phyloP scores from a whole-genome alignment of 1,284 basidiomycete genomes.

The Sporisorium exsertum region DNA sequence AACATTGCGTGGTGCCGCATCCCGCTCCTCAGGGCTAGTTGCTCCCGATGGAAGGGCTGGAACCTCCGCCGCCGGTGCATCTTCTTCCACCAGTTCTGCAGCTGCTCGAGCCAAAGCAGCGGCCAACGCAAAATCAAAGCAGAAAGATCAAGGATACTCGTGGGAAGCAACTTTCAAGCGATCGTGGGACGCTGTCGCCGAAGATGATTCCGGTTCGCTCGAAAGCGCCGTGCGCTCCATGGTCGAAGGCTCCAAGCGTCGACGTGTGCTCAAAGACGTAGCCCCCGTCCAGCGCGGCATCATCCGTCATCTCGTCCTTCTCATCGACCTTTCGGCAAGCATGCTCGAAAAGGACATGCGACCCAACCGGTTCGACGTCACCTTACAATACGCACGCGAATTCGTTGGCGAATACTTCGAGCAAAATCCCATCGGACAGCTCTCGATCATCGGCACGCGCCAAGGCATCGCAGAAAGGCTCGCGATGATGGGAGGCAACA shows the following conservation, averaged over 20 bases:
- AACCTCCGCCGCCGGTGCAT: neutral
- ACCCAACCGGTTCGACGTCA: conserved; percentile 82
- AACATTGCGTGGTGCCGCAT: conserved; percentile 15
- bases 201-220: conserved; percentile 91
- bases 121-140: conserved; percentile 27
- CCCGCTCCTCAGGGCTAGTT: conserved; percentile 14
- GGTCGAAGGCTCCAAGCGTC: conserved; percentile 83
- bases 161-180: conserved; percentile 96
- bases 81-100: neutral
- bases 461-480: conserved; percentile 66
- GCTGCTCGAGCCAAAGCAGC: conserved; percentile 18
- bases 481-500: conserved; percentile 83
- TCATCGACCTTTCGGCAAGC: conserved; percentile 88
- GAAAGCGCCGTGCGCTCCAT: conserved; percentile 89
- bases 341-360: conserved; percentile 97
- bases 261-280: conserved; percentile 76
- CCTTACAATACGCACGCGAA: conserved; percentile 80
- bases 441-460: conserved; percentile 65
- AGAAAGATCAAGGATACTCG: conserved; percentile 75
- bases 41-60: conserved; percentile 31
- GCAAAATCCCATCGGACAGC: conserved; percentile 96
- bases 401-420: conserved; percentile 98
- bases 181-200: conserved; percentile 95
- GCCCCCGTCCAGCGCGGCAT: conserved; percentile 92
- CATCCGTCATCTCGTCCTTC: conserved; percentile 90